A percentile compares a stretch with the other conserved stretches of the same genome.
Evolutionary conservation across 2,329 filamentous ascomycete species (phyloP).

Genomic region (Xylaria sp.): DNA sequence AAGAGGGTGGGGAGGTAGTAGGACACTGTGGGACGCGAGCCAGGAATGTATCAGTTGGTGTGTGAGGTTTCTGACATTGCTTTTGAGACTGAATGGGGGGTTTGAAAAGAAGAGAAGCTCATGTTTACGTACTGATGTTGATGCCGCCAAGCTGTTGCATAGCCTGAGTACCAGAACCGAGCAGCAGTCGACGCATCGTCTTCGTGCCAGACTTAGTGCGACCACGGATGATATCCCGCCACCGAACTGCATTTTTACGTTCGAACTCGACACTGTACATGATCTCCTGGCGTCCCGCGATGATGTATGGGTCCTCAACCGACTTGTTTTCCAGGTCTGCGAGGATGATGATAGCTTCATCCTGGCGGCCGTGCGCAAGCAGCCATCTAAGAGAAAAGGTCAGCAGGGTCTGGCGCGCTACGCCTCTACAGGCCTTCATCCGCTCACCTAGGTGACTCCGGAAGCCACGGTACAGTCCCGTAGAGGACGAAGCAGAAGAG

Average conservation of each 20-base stretch:
- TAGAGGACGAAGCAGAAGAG: constrained; percentile 38
- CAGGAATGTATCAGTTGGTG: not conserved
- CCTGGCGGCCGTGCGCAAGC: constrained; percentile 31
- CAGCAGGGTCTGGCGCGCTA: not conserved
- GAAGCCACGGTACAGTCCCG: constrained; percentile 31
- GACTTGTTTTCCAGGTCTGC: constrained; percentile 31
- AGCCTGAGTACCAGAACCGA: constrained; percentile 31
- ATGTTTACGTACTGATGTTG: constrained; percentile 17
- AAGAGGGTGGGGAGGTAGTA: constrained; percentile 50
- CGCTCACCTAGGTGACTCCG: constrained; percentile 32
- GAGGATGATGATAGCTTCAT: constrained; percentile 35
- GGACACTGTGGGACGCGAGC: constrained; percentile 20
- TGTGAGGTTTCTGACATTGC: not conserved
- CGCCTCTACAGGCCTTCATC: not conserved
- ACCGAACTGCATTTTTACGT: constrained; percentile 29
- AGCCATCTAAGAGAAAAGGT: constrained; percentile 27
- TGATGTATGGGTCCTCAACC: constrained; percentile 26
- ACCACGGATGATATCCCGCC: constrained; percentile 31
- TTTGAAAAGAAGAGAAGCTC: not conserved
- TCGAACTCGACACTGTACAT: constrained; percentile 33
- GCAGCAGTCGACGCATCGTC: constrained; percentile 29
- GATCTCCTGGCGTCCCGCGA: constrained; percentile 33
- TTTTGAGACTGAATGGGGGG: not conserved
- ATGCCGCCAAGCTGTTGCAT: constrained; percentile 39
- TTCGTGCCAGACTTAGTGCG: constrained; percentile 29